Evolutionary conservation across 257 asterid species (phyloP), one percentile per base, ranked within the genome.

Genomic region (Cordia subcordata): DNA sequence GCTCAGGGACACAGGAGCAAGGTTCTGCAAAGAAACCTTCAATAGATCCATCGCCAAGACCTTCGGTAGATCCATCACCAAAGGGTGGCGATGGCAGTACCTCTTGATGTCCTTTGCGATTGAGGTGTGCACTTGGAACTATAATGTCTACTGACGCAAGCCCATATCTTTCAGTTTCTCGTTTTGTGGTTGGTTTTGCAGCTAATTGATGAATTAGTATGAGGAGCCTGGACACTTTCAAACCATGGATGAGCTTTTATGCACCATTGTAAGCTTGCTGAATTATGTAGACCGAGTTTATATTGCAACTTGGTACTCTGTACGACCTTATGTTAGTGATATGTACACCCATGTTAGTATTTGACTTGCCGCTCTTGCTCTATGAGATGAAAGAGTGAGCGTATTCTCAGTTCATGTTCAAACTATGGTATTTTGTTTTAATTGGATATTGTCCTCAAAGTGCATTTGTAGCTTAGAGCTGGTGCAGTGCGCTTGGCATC

Each of bases 21-120:
- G 64, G 68, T 72, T 62, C 91, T 0, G 40, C 74, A 0, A 92
- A 92, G 79, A 86, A 79, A 55, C 93, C 93, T 68, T 62, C 82
- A 39, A 21, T 63, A 50, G 96, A 79, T 58, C 86, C 82, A 38
- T 72, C 81, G 18, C n/a, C n/a, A n/a, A n/a, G n/a, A 55, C 93
- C 93, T 68, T 62, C 82, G 35, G 18, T 63, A 50, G 96, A 79
- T 58, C 85, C 81, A 37, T 72, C 81, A 21, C 66, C 88, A 50
- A 75, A 65, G 17, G 68, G 61, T 22, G 80, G 76, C 42, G 84
- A 68, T 52, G 77, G 76, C 32, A 61, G 72, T 53, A 55, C 82
- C 58, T 66, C 86, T 50, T 85, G 79, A 85, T 67, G 49, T 19
- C 1, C 59, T 44, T 13, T 60, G 13, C 37, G 35, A 55, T 4